These are phyloP conservation scores for Parietichytrium sp. DNA, from an alignment of 108 stramenopile genomes.

Conservation along the genomic window DNA sequence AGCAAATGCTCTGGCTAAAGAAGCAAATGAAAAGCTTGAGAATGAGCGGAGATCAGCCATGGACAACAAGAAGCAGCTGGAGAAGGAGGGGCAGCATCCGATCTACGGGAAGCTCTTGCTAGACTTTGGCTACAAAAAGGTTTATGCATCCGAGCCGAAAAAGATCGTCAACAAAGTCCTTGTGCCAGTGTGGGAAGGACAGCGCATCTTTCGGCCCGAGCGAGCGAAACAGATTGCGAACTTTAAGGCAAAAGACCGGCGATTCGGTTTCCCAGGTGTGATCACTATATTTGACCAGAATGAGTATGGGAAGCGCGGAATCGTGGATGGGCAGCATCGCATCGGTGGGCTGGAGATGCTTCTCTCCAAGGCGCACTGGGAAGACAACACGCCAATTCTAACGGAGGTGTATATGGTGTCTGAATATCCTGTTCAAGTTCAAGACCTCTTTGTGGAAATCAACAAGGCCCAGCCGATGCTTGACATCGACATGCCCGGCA, in stretches of 20 bases:
- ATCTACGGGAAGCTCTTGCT: conserved; percentile 40
- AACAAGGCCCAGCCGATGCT: conserved; percentile 81
- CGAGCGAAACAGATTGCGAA: conserved; percentile 38
- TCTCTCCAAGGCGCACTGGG: conserved; percentile 49
- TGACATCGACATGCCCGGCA: conserved; percentile 73
- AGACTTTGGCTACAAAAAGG: conserved; percentile 46
- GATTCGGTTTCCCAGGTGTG: conserved; percentile 37
- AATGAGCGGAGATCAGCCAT: too few relatives aligned
- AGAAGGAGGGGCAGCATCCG: conserved; percentile 32
- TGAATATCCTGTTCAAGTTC: conserved; percentile 35
- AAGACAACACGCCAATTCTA: conserved; percentile 58
- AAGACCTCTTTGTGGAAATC: conserved; percentile 78
- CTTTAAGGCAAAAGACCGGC: not conserved
- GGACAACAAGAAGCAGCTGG: too few relatives aligned
- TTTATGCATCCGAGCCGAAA: conserved; percentile 37
- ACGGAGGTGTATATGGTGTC: conserved; percentile 70
- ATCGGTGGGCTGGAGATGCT: conserved; percentile 76
- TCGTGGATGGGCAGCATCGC: conserved; percentile 84
- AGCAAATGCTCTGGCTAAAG: too few relatives aligned
- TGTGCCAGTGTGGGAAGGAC: conserved; percentile 45
- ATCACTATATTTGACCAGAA: conserved; percentile 39
- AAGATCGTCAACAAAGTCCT: not conserved
- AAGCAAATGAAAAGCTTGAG: too few relatives aligned
- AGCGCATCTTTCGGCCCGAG: conserved; percentile 44
- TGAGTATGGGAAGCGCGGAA: conserved; percentile 60